Base-by-base conservation (phyloP, 768 basidiomycete genomes). In the Panaeolus cyanescens region DNA sequence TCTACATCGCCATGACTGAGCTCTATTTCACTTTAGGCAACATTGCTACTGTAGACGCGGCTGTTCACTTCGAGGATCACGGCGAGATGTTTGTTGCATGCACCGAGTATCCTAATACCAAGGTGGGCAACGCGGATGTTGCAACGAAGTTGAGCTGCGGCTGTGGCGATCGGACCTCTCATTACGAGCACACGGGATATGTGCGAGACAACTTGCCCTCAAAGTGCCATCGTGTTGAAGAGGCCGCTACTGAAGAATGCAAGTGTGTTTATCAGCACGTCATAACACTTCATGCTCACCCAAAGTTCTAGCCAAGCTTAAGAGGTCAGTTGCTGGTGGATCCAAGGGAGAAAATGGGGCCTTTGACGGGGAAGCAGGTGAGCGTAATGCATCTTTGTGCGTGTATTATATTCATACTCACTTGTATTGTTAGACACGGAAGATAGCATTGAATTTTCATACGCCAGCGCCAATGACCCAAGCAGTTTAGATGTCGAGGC, bases 1-100 rank as follows among this genome's bases (percentile, higher is more conserved):
- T n/a, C n/a, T n/a, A n/a, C n/a, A n/a, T n/a, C n/a, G n/a, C 22
- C 45, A 50, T 50, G 45, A 28, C 45, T 50, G 45, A 50, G 45
- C 22, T 50, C 17, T 30, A 22, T 3, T 8, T 50, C 45, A 10
- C 10, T 28, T 28, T 5, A 4, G 25, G 12, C 12, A 28, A 28
- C 25, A n/a, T 15, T 50, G 25, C 33, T 5, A 50, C 45, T 4
- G n/a, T 50, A 22, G 1, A 50, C 22, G 30, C 28, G 8, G 13
- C 22, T 28, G 45, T 50, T 5, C 15, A 12, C 30, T 28, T 50
- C 6, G 45, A 25, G 9, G 45, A 28, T n/a, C 12, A 30, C 15
- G 45, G 45, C 25, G 45, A 50, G 12, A 10, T 50, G 25, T 1
- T 15, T 8, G 9, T 50, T 50, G 25, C 45, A 6, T 42, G 40